Conservation (phyloP, 768 basidiomycete species). For the Suillus clintonianus region DNA sequence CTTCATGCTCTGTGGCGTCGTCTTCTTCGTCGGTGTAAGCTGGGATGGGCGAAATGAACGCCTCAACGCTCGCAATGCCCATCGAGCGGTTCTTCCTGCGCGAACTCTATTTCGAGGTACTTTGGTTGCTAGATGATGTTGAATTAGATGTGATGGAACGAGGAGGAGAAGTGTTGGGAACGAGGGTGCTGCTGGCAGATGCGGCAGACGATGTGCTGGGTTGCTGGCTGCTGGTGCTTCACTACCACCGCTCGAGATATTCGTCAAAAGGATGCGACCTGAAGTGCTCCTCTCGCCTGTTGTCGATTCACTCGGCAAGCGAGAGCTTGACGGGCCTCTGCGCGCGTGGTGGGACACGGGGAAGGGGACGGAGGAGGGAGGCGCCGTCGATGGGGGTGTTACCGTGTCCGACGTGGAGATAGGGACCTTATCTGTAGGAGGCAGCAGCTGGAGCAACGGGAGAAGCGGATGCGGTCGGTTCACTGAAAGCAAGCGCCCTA, state of each 20-base stretch:
- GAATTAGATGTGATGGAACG: not conserved
- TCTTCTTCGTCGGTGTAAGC: not conserved
- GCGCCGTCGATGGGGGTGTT: slow-evolving; percentile 6
- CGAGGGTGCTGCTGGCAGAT: not conserved
- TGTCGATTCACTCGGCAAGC: slow-evolving; percentile 22
- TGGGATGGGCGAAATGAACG: slow-evolving; percentile 1
- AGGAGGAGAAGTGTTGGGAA: not conserved
- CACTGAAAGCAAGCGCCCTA: not conserved
- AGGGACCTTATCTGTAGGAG: not conserved
- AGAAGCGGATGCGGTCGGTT: not conserved
- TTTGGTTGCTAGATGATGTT: not conserved
- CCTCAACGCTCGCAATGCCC: not conserved
- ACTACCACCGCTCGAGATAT: not conserved
- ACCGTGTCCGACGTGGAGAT: not conserved
- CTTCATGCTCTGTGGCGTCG: not conserved
- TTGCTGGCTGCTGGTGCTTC: not conserved
- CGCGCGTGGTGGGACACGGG: slow-evolving; percentile 26
- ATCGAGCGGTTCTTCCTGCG: not conserved
- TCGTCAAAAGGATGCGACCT: not conserved
- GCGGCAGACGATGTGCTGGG: not conserved
- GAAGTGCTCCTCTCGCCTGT: slow-evolving; percentile 12
- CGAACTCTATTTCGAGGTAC: not conserved
- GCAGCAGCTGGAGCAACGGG: not conserved
- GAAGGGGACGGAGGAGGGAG: not conserved
- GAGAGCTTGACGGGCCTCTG: slow-evolving; percentile 16